Base-by-base conservation (phyloP, 768 basidiomycete species). In the Paxillus ammoniavirescens region DNA sequence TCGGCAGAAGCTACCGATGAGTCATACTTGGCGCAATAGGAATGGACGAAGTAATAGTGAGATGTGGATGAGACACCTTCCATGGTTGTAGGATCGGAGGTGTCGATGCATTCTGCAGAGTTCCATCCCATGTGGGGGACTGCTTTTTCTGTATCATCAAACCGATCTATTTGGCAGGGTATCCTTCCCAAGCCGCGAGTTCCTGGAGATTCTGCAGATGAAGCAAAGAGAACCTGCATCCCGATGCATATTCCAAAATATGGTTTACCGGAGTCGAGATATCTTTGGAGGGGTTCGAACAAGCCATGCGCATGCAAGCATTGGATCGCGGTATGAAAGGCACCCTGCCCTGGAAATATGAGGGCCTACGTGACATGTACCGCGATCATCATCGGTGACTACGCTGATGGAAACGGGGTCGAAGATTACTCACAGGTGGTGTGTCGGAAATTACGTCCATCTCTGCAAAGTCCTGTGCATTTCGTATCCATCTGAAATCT, bases 61-160 rank as follows among this genome's bases (percentile, higher is more conserved):
- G 83, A 77, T n/a, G 76, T 67, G 47, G 74, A 69, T 47, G 79
- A 74, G 62, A 83, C 67, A 47, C 76, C 75, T 49, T 82, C 79
- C 52, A 74, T 68, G 55, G 76, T 63, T 43, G 72, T 65, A 28
- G 69, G 64, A 37, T 67, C 68, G 46, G 66, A 62, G n/a, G 72
- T 63, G 63, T 81, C 75, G 51, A 89, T 65, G 40, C 79, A 74
- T 54, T 87, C 83, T 23, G 84, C 83, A 21, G 82, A 73, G 70
- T 97, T 98, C 96, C 96, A 99, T 48, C 97, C 97, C 73, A 99
- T 98, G 75, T 98, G 96, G 30, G 97, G 97, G 14, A 98, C 96
- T 0, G 89, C 76, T 75, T 98, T 98, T 66, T 87, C 81, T 9
- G 69, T 56, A 65, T 82, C 78, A 56, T 77, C 73, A 65, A 99